Base-by-base conservation (phyloP, 2,329 filamentous ascomycete genomes). In the Colletotrichum cuscutae region DNA sequence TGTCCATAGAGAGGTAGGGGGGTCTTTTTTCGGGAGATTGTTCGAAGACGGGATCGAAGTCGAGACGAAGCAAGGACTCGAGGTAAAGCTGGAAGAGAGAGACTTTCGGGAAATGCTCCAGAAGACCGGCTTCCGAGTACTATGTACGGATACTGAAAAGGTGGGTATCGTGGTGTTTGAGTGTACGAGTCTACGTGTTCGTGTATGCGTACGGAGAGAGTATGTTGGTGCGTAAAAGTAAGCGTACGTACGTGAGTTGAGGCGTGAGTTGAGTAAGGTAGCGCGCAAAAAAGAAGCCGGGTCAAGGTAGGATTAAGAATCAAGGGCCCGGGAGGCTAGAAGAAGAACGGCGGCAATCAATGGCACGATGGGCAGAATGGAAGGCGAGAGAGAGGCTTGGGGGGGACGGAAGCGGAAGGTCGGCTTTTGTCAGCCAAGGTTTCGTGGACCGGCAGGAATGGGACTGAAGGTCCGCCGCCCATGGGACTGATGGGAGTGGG, bases 121-220 rank as follows among this genome's bases (percentile, higher is more conserved):
- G 74, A 74, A 75, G 74, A 73, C 74, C 74, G 69, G 74, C 74
- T 75, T 74, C 72, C 69, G 59, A 64, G 59, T 46, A 70, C 58
- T 72, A 72, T 72, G 24, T 72, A 57, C 46, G 66, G 57, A 28
- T 26, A 22, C 37, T 32, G 30, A 57, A 59, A 22, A 46, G 65
- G 60, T 70, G 32, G 66, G 53, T 70, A 64, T 70, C 70, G 70
- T 49, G 42, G 46, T 24, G 37, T 69, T 42, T 42, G 37, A 42
- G 37, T 42, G 37, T 42, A 42, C 37, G 66, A 49, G 32, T 57
- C 32, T 59, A 35, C 35, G 65, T 26, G 60, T 52, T 35, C 19
- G 37, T 12, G 37, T 58, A 37, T 46, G 53, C 32, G 63, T 56
- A 56, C 59, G 66, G 26, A 42, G 58, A 42, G 58, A 42, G 64